phyloP scores from a whole-genome alignment of 768 basidiomycete genomes.

The Arthromyces matolae region DNA sequence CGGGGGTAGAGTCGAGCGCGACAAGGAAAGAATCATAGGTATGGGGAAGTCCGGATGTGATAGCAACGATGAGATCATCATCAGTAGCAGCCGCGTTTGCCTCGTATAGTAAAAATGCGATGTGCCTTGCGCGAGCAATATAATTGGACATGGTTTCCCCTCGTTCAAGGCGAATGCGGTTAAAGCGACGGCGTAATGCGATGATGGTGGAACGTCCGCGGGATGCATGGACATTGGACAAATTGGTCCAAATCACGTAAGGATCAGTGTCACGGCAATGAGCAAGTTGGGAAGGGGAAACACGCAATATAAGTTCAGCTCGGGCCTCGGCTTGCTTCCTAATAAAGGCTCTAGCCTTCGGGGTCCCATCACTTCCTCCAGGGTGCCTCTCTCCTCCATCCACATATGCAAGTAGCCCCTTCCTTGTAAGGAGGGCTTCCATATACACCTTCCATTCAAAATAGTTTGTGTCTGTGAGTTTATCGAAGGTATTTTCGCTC shows the following conservation, averaged over 20 bases:
- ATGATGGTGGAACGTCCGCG: constrained; percentile 8
- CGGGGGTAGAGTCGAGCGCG: constrained; percentile 2
- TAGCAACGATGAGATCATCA: constrained; percentile 1
- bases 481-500: not conserved
- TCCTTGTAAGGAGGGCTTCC: not conserved
- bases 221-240: not conserved
- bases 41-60: not conserved
- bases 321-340: constrained; percentile 2
- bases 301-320: not conserved
- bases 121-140: not conserved
- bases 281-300: constrained; percentile 3
- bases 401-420: not conserved
- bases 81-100: not conserved
- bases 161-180: not conserved
- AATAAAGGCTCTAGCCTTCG: not conserved
- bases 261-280: constrained; percentile 1
- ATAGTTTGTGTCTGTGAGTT: constrained; percentile 2
- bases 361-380: not conserved
- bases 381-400: not conserved
- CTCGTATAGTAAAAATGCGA: constrained; percentile 1
- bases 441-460: constrained; percentile 1
- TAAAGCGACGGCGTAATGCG: not conserved
- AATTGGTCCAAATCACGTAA: not conserved
- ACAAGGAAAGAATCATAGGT: constrained; percentile 5
- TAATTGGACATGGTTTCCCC: constrained; percentile 2